Base-by-base conservation (phyloP, 805 yeast species). In the Cephaloascus fragrans region DNA sequence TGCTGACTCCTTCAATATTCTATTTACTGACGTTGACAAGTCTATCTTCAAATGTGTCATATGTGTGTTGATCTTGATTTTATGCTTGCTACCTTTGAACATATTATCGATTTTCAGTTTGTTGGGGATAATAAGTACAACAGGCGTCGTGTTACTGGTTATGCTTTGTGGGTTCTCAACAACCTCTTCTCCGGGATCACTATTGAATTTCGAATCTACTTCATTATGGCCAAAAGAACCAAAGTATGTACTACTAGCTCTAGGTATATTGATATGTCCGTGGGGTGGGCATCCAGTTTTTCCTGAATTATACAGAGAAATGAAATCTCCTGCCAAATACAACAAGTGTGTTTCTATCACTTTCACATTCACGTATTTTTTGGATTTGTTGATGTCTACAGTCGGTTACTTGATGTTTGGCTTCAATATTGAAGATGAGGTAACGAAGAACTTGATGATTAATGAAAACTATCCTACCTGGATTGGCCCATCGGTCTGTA, bases 271-370 rank as follows among this genome's bases (percentile, higher is more conserved):
- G 43, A 69, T 80, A 69, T 82, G 89, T 3, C 89, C 90, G 1
- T 84, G 83, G 66, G 88, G 93, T 4, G 90, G 93, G 0, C 93
- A 84, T 58, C 86, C 93, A 4, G 74, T 84, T 19, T 84, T 83
- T 50, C 93, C 93, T 2, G 83, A 83, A 47, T 64, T 83, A 39
- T 79, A 77, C 53, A 69, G 77, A 28, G 94, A 83, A 55, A 79
- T 83, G 83, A 67, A 83, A 39, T 82, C 77, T 46, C 89, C 90
- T 3, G 46, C 61, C 19, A 77, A 80, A 49, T 83, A 74, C 53
- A 47, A 54, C n/a, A 52, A 54, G 18, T 69, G 80, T 41, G 64
- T 80, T 38, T 65, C 70, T 31, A 55, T 73, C 14, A 75, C 85
- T 0, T 83, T 80, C 51, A 45, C 66, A 2, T 65, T 74, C 42